Evolutionary conservation across 2,329 filamentous ascomycete genomes (phyloP).

Genomic region (Pseudocercospora musae): DNA sequence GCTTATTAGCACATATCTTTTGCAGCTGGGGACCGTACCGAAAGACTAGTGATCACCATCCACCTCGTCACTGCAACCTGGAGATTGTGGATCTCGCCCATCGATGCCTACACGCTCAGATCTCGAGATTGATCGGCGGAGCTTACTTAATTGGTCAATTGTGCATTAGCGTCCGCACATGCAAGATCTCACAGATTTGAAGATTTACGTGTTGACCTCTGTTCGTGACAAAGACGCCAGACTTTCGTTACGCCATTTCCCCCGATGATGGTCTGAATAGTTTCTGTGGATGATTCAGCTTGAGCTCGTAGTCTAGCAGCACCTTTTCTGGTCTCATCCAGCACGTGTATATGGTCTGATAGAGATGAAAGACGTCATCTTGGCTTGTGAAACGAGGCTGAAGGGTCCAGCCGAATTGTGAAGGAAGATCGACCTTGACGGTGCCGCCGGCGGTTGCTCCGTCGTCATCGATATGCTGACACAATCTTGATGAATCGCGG

Average conservation of each 20-base stretch:
- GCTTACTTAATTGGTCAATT: not conserved
- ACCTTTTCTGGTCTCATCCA: not conserved
- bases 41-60: not conserved
- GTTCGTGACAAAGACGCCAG: not conserved
- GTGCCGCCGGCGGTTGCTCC: not conserved
- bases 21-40: not conserved
- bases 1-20: not conserved
- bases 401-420: not conserved
- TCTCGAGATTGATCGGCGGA: not conserved
- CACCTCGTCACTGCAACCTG: not conserved
- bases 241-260: not conserved
- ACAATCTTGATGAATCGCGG: not conserved
- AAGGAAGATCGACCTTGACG: not conserved
- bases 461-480: not conserved
- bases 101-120: not conserved
- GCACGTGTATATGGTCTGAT: not conserved
- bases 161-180: conserved; percentile 1
- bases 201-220: not conserved
- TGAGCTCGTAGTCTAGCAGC: not conserved
- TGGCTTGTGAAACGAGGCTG: not conserved
- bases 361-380: conserved; percentile 11
- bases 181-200: conserved; percentile 2
- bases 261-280: not conserved
- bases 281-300: too few species aligned
- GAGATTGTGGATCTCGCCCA: not conserved